Base-by-base conservation (phyloP, 106 monocot species). In the Ottelia alismoides region DNA sequence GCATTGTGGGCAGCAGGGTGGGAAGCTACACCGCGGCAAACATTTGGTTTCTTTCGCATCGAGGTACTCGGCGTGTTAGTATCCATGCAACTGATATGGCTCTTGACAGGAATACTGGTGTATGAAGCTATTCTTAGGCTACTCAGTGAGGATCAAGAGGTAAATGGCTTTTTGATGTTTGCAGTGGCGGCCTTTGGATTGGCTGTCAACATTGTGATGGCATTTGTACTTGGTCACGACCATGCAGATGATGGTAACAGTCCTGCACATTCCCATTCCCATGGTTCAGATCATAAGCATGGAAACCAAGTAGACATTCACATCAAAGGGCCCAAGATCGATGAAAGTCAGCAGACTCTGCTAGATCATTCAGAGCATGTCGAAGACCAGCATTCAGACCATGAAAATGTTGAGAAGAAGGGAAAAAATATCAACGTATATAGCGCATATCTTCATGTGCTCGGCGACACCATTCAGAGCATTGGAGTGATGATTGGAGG, bases 401-500 rank as follows among this genome's bases (percentile, higher is more conserved):
- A n/a, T n/a, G n/a, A n/a, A n/a, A n/a, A n/a, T n/a, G n/a, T n/a
- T n/a, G n/a, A n/a, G n/a, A 27, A 60, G 5, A 70, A 58, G 29
- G 43, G 65, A 27, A 61, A 77, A 23, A 88, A 88, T 61, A 71
- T 88, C 35, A 88, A 83, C 31, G 73, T 83, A 11, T 73, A 83
- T 49, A 76, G 83, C 27, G 88, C 83, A 29, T 88, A 88, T 57
- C 74, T 89, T 9, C 83, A 89, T 49, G 80, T 84, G 3, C 73
- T 89, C 10, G 88, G 88, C 2, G 88, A 89, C 62, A 76, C 65
- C 10, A 64, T 84, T 32, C 88, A 89, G 51, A 89, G 83, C 31
- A 51, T 74, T 3, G 88, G 88, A 1, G 83, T 89, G 31, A 89
- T 89, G 88, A 69, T 89, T 0, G 77, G 83, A 31, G 88, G 88